phyloP scores from a whole-genome alignment of 495 filamentous ascomycete genomes.

The Pseudoneurospora amorphoporcata region DNA sequence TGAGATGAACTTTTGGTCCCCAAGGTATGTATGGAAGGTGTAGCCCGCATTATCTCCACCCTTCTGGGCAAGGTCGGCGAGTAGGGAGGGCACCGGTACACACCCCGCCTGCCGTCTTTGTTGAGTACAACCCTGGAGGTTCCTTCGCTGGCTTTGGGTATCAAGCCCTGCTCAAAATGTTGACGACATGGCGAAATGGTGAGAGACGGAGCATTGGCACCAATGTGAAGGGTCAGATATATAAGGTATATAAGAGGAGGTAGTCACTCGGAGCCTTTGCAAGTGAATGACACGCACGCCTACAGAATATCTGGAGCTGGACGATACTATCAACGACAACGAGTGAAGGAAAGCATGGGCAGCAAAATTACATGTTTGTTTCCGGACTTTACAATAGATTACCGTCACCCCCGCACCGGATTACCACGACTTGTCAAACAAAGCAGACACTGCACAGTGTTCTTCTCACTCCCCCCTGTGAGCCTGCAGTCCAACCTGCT shows the following conservation, averaged over 20 bases:
- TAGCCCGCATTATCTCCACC: neutral
- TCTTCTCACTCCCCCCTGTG: neutral
- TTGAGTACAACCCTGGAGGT: neutral
- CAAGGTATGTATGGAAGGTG: neutral
- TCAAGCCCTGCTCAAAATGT: neutral
- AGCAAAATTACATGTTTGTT: neutral
- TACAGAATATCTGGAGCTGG: neutral
- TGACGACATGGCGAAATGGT: neutral
- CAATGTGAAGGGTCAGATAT: neutral
- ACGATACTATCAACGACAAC: neutral
- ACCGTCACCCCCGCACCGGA: neutral
- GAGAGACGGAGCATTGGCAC: neutral
- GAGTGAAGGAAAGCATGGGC: neutral
- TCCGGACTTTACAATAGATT: neutral
- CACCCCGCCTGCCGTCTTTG: neutral
- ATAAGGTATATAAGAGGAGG: neutral
- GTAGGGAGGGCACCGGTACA: neutral
- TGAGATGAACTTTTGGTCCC: neutral
- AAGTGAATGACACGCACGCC: neutral
- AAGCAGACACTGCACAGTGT: neutral
- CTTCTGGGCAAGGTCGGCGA: neutral
- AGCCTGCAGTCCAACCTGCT: neutral
- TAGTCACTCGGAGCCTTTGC: neutral
- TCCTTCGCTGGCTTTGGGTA: neutral
- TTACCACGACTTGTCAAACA: neutral